phyloP scores from a whole-genome alignment of 1,139 yeast species.

The Suhomyces wounanorum region DNA sequence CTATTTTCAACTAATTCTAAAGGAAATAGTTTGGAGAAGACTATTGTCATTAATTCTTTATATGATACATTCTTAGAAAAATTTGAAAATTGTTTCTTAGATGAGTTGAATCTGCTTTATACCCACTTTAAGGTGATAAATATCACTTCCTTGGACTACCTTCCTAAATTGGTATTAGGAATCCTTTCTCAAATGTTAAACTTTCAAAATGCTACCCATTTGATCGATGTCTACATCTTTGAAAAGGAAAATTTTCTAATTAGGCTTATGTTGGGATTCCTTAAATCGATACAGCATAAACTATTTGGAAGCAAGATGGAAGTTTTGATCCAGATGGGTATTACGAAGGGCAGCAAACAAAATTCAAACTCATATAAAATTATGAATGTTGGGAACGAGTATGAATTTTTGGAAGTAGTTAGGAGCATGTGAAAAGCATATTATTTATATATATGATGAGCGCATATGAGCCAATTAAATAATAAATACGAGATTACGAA shows the following conservation, averaged over 20 bases:
- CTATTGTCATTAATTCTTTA: slow-evolving; percentile 12
- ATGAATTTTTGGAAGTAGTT: slow-evolving; percentile 48
- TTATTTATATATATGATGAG: too few relatives aligned
- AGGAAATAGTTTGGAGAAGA: slow-evolving; percentile 6
- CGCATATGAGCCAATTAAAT: background rate
- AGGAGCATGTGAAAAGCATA: slow-evolving; percentile 22
- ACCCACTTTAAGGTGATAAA: slow-evolving; percentile 50
- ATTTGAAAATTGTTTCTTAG: slow-evolving; percentile 48
- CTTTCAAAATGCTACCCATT: slow-evolving; percentile 29
- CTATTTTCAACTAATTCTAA: slow-evolving; percentile 5
- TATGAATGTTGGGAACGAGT: slow-evolving; percentile 51
- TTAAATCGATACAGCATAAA: slow-evolving; percentile 50
- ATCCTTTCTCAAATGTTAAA: slow-evolving; percentile 25
- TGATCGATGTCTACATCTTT: slow-evolving; percentile 61
- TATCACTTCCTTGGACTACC: slow-evolving; percentile 32
- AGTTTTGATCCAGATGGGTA: slow-evolving; percentile 38
- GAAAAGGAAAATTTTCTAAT: slow-evolving; percentile 53
- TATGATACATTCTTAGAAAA: slow-evolving; percentile 31
- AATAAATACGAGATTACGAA: background rate
- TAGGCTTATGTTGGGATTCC: slow-evolving; percentile 49
- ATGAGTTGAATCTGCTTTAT: slow-evolving; percentile 46
- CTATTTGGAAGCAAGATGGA: slow-evolving; percentile 55
- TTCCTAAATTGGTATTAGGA: slow-evolving; percentile 25
- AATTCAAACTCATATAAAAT: slow-evolving; percentile 22
- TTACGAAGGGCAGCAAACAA: slow-evolving; percentile 16